Conservation (phyloP, 768 basidiomycete genomes). For the Amanita thiersii region DNA sequence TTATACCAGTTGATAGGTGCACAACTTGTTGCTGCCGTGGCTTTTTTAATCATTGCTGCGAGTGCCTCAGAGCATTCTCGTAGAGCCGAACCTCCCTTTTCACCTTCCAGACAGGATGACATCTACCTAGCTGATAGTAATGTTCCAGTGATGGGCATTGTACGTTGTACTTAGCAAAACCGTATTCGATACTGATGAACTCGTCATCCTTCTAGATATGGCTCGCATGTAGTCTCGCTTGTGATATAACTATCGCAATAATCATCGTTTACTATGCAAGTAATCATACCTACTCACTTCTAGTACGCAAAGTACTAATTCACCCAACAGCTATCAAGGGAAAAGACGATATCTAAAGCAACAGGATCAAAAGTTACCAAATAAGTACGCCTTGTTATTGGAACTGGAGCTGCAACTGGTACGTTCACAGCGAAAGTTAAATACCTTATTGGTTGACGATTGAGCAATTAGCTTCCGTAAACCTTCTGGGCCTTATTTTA, state of each 20-base stretch:
- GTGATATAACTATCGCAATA: conserved; percentile 21
- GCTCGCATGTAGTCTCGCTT: conserved; percentile 21
- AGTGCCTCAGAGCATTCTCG: too few relatives aligned
- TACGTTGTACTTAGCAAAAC: too few relatives aligned
- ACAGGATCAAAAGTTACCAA: conserved; percentile 1
- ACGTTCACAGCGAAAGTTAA: background rate
- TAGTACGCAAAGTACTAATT: background rate
- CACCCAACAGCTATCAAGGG: conserved; percentile 16
- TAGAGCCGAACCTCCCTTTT: too few relatives aligned
- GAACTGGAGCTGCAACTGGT: conserved; percentile 27
- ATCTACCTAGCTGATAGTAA: too few relatives aligned
- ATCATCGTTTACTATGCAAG: conserved; percentile 24
- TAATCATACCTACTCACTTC: background rate
- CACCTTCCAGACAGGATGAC: too few relatives aligned
- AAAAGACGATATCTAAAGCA: conserved; percentile 1
- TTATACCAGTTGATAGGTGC: too few relatives aligned
- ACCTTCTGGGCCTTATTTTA: conserved; percentile 16
- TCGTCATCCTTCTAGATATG: conserved; percentile 19
- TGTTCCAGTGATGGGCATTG: too few relatives aligned
- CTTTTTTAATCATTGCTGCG: background rate
- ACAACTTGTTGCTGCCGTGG: too few relatives aligned
- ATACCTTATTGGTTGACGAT: background rate
- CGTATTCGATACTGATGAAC: too few relatives aligned
- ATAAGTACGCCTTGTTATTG: conserved; percentile 22
- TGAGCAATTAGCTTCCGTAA: conserved; percentile 19